Evolutionary conservation across 2,329 filamentous ascomycete genomes (phyloP).

Genomic region (Talaromyces atroroseus): DNA sequence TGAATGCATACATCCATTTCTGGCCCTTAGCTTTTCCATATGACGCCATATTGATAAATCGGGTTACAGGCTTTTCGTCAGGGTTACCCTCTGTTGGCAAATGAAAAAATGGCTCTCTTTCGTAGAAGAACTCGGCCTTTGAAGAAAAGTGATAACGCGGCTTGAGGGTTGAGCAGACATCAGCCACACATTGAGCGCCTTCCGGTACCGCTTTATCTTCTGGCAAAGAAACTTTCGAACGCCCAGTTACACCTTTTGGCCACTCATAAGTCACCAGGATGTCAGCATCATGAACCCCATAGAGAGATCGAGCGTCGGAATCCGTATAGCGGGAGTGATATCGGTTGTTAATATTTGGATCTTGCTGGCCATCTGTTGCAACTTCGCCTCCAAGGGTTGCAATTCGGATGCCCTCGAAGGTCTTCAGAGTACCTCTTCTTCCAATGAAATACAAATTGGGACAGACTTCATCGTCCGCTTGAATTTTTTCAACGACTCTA

Average conservation of each 20-base stretch:
- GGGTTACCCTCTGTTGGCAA: conserved; percentile 47
- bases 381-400: conserved; percentile 76
- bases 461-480: conserved; percentile 69
- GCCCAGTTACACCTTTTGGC: conserved; percentile 67
- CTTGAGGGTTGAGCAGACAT: conserved; percentile 71
- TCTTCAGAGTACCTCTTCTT: conserved; percentile 81
- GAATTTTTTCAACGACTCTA: conserved; percentile 65
- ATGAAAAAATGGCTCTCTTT: conserved; percentile 89
- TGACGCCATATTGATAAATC: conserved; percentile 83
- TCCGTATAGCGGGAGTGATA: conserved; percentile 72
- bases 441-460: conserved; percentile 87
- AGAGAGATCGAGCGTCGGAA: conserved; percentile 68
- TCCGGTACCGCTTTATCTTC: conserved; percentile 48
- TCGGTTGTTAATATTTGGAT: conserved; percentile 51
- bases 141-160: conserved; percentile 87
- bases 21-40: conserved; percentile 71
- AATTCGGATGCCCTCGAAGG: conserved; percentile 80
- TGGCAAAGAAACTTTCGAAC: conserved; percentile 60
- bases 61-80: conserved; percentile 61
- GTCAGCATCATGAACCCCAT: conserved; percentile 72
- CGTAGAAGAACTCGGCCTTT: conserved; percentile 68
- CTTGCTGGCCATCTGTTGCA: conserved; percentile 45
- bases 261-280: conserved; percentile 83
- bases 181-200: conserved; percentile 64
- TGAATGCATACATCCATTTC: conserved; percentile 59